Evolutionary conservation across 495 filamentous ascomycete species (phyloP).

Genomic region (Penicillium simplicissimum): DNA sequence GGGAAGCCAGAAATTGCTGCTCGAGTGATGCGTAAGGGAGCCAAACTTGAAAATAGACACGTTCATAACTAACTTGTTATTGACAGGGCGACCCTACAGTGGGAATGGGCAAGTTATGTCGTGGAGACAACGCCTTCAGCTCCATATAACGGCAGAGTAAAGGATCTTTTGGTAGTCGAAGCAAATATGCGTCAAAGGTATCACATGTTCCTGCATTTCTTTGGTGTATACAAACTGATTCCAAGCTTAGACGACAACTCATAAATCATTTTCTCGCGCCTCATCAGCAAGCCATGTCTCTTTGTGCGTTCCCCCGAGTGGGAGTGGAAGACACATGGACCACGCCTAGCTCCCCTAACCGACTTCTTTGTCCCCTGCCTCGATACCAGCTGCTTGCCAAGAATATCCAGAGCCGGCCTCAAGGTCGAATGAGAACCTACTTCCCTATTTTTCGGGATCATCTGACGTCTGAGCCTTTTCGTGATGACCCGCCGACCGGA

Average conservation of each 20-base stretch:
- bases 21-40: not conserved
- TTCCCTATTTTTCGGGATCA: not conserved
- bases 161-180: not conserved
- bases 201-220: not conserved
- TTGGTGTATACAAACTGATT: no score
- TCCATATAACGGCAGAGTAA: constrained; percentile 7
- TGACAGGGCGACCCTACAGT: constrained; percentile 5
- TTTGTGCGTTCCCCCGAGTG: constrained; percentile 92
- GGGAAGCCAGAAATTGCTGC: not conserved
- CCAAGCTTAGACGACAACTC: constrained; percentile 3
- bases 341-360: not conserved
- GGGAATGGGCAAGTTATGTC: constrained; percentile 16
- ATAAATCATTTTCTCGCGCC: constrained; percentile 8
- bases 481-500: not conserved
- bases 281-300: constrained; percentile 65
- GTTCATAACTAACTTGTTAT: not conserved
- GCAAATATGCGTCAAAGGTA: constrained; percentile 2
- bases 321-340: constrained; percentile 80
- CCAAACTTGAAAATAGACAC: not conserved
- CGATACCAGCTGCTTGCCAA: not conserved
- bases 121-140: constrained; percentile 16
- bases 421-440: constrained; percentile 2
- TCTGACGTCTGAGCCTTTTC: not conserved
- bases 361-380: not conserved
- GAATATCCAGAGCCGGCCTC: not conserved